Conservation (phyloP, 768 basidiomycete species). For the Omphalotus guepiniiformis region DNA sequence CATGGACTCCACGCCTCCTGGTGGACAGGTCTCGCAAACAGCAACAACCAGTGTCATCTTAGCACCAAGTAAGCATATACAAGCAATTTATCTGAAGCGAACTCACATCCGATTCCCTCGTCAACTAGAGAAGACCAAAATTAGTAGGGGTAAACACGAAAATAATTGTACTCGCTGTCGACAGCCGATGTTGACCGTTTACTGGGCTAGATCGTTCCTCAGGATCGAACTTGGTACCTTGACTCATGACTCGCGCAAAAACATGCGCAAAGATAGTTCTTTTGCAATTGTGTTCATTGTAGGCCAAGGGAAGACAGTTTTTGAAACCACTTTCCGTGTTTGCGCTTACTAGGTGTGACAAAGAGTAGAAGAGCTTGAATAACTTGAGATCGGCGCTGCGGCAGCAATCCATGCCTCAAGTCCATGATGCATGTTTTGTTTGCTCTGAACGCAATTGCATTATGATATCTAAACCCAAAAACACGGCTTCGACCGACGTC, state of each 20-base stretch:
- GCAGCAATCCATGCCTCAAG: no score
- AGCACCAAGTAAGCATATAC: background rate
- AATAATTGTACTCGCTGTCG: slow-evolving; percentile 43
- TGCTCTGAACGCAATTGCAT: no score
- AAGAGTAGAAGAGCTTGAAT: no score
- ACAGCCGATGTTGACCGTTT: slow-evolving; percentile 47
- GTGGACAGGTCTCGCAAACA: slow-evolving; percentile 83
- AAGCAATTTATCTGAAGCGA: background rate
- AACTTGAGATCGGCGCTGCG: no score
- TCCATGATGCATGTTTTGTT: no score
- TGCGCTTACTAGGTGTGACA: slow-evolving; percentile 75
- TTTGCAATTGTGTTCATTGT: slow-evolving; percentile 64
- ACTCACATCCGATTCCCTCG: slow-evolving; percentile 70
- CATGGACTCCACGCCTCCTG: slow-evolving; percentile 76
- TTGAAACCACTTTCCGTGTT: slow-evolving; percentile 89
- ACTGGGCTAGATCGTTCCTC: slow-evolving; percentile 46
- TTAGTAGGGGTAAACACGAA: no score
- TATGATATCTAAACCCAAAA: no score
- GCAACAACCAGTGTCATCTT: slow-evolving; percentile 80
- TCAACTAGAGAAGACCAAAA: slow-evolving; percentile 42
- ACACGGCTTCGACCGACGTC: no score
- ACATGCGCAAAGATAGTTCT: slow-evolving; percentile 82
- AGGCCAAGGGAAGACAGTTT: slow-evolving; percentile 78
- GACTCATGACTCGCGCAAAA: slow-evolving; percentile 74
- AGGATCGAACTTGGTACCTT: slow-evolving; percentile 74